Evolutionary conservation across 177 flowering plant species (phyloP).

Genomic region (Tripterygium wilfordii): DNA sequence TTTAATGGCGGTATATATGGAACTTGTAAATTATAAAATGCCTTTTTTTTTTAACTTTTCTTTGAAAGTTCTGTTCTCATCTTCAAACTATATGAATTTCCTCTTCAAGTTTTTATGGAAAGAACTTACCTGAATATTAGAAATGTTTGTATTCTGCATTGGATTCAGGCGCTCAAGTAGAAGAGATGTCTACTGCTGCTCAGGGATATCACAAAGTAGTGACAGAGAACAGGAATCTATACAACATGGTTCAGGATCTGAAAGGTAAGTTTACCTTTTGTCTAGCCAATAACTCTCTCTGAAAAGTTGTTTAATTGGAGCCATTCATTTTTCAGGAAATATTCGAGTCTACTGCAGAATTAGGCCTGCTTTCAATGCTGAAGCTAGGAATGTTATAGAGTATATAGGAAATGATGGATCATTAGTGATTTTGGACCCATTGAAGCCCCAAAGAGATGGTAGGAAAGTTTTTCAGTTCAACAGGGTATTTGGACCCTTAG

Average conservation of each 20-base stretch:
- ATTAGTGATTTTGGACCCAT: slow-evolving; percentile 61
- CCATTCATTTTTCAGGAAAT: slow-evolving; percentile 45
- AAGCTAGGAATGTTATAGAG: slow-evolving; percentile 41
- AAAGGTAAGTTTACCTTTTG: no score
- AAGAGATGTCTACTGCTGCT: slow-evolving; percentile 72
- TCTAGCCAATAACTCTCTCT: no score
- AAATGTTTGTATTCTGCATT: background rate
- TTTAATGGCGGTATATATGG: no score
- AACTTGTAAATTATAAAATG: no score
- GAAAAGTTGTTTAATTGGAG: background rate
- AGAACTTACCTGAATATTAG: no score
- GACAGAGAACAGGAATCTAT: slow-evolving; percentile 63
- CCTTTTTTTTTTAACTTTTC: no score
- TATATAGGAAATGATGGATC: slow-evolving; percentile 78
- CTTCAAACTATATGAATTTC: no score
- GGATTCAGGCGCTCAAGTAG: slow-evolving; percentile 50
- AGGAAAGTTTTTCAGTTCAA: slow-evolving; percentile 68
- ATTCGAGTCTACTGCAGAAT: slow-evolving; percentile 93
- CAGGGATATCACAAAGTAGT: slow-evolving; percentile 71
- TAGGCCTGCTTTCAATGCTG: slow-evolving; percentile 47
- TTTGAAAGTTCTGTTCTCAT: no score
- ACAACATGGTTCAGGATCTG: slow-evolving; percentile 84
- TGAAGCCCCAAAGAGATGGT: slow-evolving; percentile 51
- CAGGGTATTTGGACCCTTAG: slow-evolving; percentile 63
- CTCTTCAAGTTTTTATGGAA: no score